Percentiles rank a stretch among this genome's conserved stretches.
phyloP scores from a whole-genome alignment of 352 stramenopile genomes.

The Phytophthora europaea region DNA sequence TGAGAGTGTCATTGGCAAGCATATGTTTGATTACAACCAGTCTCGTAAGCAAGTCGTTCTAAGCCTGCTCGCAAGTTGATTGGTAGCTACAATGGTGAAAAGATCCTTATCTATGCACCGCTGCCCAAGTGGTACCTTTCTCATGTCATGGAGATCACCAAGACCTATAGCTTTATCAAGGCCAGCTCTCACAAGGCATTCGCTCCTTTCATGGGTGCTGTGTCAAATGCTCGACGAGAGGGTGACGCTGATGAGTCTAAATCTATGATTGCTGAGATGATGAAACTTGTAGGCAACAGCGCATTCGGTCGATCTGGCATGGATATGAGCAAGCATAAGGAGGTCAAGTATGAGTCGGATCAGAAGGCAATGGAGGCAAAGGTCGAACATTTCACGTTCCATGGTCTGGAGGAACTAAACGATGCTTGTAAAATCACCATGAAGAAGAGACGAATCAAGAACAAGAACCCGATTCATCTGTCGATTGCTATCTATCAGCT shows the following conservation, averaged over 20 bases:
- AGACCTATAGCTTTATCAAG: constrained; percentile 41
- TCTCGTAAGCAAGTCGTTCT: constrained; percentile 12
- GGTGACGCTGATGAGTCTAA: constrained; percentile 39
- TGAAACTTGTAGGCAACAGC: no score
- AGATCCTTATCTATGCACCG: constrained; percentile 47
- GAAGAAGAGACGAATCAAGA: neutral
- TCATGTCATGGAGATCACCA: constrained; percentile 39
- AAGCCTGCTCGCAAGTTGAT: constrained; percentile 35
- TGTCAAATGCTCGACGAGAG: constrained; percentile 35
- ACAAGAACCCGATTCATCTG: neutral
- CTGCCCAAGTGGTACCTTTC: constrained; percentile 48
- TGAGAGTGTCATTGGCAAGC: constrained; percentile 1
- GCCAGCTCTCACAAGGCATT: constrained; percentile 24
- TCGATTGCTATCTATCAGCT: neutral
- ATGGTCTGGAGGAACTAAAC: no score
- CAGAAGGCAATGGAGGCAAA: no score
- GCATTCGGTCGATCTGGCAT: no score
- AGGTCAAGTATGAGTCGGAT: no score
- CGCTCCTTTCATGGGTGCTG: constrained; percentile 24
- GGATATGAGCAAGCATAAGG: no score
- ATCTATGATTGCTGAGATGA: no score
- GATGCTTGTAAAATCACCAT: no score
- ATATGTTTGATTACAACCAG: constrained; percentile 1
- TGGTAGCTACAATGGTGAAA: constrained; percentile 41
- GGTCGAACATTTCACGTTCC: no score